These are phyloP conservation scores for Laburnicola sp. DNA, from an alignment of 2,329 filamentous ascomycete species.

Conservation along the genomic window DNA sequence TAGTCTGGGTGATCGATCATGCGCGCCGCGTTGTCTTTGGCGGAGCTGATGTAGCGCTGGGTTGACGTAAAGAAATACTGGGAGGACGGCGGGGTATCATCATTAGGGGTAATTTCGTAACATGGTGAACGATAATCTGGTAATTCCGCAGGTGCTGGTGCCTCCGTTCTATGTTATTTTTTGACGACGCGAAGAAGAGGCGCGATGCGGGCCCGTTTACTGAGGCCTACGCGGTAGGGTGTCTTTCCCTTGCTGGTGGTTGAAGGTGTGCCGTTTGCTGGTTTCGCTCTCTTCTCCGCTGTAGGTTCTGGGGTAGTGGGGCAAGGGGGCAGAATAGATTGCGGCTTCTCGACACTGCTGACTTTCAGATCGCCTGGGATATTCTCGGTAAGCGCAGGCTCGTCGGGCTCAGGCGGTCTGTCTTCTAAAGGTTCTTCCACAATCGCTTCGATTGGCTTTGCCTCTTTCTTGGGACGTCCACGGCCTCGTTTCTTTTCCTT, in stretches of 20 bases:
- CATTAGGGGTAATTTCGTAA: not conserved
- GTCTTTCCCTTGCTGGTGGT: slow-evolving; percentile 45
- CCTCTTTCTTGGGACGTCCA: slow-evolving; percentile 37
- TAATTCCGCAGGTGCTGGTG: not conserved
- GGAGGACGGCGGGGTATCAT: slow-evolving; percentile 6
- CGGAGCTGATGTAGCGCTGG: not conserved
- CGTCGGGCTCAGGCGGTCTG: not conserved
- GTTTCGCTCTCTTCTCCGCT: slow-evolving; percentile 1
- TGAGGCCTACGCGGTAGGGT: slow-evolving; percentile 53
- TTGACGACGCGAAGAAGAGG: slow-evolving; percentile 52
- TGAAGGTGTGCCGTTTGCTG: slow-evolving; percentile 17
- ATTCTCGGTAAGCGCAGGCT: not conserved
- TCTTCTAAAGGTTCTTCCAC: slow-evolving; percentile 8
- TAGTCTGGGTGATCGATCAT: not conserved
- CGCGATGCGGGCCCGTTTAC: slow-evolving; percentile 53
- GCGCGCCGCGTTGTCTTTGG: not conserved
- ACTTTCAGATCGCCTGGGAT: not conserved
- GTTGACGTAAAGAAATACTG: not conserved
- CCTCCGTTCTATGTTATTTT: slow-evolving; percentile 40
- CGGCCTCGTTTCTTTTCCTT: slow-evolving; percentile 35
- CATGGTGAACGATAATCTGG: not conserved
- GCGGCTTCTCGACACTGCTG: not conserved
- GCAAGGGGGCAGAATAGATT: not conserved
- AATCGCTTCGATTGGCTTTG: slow-evolving; percentile 9
- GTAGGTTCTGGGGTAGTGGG: not conserved